Conservation (phyloP, 2,329 filamentous ascomycete species). For the Cladosporium sp. region DNA sequence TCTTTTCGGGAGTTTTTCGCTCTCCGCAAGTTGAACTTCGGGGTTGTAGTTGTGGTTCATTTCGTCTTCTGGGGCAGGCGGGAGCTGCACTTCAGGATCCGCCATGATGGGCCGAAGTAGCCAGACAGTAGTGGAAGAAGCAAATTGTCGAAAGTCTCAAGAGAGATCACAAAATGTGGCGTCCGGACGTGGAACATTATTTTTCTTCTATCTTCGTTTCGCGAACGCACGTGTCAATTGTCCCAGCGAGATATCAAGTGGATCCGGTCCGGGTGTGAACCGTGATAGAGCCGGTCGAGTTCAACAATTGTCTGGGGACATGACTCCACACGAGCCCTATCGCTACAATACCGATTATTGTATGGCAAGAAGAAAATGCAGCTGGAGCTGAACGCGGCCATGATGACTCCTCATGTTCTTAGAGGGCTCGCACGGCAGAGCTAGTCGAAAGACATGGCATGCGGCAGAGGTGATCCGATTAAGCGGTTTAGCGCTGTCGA, state of each 20-base stretch:
- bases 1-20: constrained; percentile 24
- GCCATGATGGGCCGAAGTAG: constrained; percentile 29
- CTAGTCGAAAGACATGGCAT: neutral
- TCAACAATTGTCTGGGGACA: neutral
- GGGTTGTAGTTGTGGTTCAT: constrained; percentile 14
- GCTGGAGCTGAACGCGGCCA: neutral
- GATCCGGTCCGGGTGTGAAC: constrained; percentile 5
- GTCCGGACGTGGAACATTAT: constrained; percentile 6
- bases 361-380: neutral
- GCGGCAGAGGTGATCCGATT: neutral
- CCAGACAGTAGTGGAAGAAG: neutral
- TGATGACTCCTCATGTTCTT: neutral
- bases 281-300: constrained; percentile 3
- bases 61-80: constrained; percentile 19
- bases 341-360: neutral
- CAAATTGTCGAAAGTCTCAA: neutral
- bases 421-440: no score
- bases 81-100: constrained; percentile 34
- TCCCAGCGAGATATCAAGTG: neutral
- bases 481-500: neutral
- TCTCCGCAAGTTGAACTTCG: constrained; percentile 17
- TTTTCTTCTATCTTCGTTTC: constrained; percentile 11
- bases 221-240: constrained; percentile 8
- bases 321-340: neutral
- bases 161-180: neutral